phyloP scores from a whole-genome alignment of 2,329 filamentous ascomycete species.

The Whalleya microplaca region DNA sequence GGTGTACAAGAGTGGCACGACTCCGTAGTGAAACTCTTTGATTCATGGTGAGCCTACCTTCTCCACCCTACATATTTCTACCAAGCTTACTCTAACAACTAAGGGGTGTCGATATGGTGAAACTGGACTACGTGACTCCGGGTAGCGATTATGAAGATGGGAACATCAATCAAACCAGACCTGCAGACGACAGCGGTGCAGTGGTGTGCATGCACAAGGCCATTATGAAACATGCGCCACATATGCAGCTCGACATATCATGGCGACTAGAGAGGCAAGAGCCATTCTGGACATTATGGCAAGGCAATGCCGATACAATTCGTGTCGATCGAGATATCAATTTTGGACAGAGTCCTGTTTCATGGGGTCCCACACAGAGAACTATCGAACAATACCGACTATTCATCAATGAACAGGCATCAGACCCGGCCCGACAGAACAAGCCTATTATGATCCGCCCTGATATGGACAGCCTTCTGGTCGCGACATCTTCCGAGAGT shows the following conservation, averaged over 20 bases:
- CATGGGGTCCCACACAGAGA: conserved; percentile 2
- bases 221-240: background rate
- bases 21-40: background rate
- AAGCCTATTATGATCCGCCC: background rate
- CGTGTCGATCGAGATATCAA: conserved; percentile 5
- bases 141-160: too few relatives aligned
- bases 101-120: too few relatives aligned
- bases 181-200: too few relatives aligned
- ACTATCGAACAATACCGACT: conserved; percentile 2
- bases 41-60: background rate
- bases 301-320: conserved; percentile 2
- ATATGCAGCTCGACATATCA: too few relatives aligned
- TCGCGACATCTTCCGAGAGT: background rate
- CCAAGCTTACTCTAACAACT: too few relatives aligned
- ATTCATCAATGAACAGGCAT: conserved; percentile 2
- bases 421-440: conserved; percentile 1
- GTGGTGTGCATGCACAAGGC: background rate
- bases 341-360: background rate
- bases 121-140: too few relatives aligned
- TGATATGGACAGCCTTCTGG: conserved; percentile 6
- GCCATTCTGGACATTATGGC: background rate
- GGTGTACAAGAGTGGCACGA: background rate
- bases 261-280: background rate
- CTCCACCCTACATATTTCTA: background rate
- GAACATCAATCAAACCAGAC: too few relatives aligned